Evolutionary conservation across 192 early-diverging fungal species (phyloP).

Genomic region (Backusella liffmaniae): DNA sequence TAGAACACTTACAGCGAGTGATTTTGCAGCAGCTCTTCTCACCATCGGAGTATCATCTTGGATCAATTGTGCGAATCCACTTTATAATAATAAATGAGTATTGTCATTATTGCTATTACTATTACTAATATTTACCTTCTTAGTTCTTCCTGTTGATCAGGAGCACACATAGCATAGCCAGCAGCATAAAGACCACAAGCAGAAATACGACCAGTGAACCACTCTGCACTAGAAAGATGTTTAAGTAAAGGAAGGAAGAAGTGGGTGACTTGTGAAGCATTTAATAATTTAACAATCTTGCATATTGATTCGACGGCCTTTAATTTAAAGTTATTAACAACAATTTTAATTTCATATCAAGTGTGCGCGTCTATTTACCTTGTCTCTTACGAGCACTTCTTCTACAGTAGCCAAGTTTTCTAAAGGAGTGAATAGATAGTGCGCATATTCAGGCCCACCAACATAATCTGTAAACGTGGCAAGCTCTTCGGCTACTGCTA

Average conservation of each 20-base stretch:
- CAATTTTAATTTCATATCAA: no score
- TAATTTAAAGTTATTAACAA: not conserved
- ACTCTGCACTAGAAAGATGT: constrained; percentile 91
- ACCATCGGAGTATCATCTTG: constrained; percentile 99
- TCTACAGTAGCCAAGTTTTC: constrained; percentile 97
- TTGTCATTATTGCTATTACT: not conserved
- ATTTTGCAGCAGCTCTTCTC: constrained; percentile 87
- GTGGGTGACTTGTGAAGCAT: constrained; percentile 81
- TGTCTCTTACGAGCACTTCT: constrained; percentile 96
- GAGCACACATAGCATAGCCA: constrained; percentile 72
- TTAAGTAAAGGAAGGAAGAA: constrained; percentile 90
- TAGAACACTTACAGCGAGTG: constrained; percentile 58
- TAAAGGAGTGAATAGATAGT: constrained; percentile 83
- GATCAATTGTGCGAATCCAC: constrained; percentile 78
- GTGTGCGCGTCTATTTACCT: constrained; percentile 40
- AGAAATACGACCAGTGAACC: constrained; percentile 96
- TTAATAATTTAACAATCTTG: constrained; percentile 77
- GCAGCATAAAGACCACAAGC: constrained; percentile 93
- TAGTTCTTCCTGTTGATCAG: constrained; percentile 83
- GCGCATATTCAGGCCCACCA: constrained; percentile 86
- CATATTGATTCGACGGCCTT: constrained; percentile 95
- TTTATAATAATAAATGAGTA: constrained; percentile 22
- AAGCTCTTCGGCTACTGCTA: constrained; percentile 92
- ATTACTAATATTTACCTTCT: constrained; percentile 51
- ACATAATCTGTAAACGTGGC: constrained; percentile 92